Conservation (phyloP, 768 basidiomycete species). For the Hygrocybe punicea region DNA sequence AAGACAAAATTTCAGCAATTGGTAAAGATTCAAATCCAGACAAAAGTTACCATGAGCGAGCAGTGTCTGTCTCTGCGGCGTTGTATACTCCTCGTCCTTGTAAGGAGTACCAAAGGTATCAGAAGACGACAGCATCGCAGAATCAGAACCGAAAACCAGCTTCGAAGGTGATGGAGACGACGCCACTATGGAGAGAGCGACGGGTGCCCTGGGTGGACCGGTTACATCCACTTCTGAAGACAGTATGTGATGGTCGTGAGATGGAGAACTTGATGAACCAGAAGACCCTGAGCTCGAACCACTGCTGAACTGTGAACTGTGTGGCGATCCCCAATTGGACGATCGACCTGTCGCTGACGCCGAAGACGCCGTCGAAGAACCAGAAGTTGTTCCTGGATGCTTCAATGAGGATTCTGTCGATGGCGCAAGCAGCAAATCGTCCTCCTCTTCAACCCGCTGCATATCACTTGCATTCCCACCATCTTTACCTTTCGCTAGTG, state of each 20-base stretch:
- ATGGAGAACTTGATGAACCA: constrained; percentile 39
- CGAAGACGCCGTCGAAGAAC: constrained; percentile 2
- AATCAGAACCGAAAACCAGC: constrained; percentile 18
- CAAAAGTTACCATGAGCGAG: constrained; percentile 29
- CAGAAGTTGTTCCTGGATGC: not conserved
- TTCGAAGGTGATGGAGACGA: constrained; percentile 29
- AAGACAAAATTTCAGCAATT: too few species aligned
- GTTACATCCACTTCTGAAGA: constrained; percentile 11
- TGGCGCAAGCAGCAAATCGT: not conserved
- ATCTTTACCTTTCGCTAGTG: constrained; percentile 14
- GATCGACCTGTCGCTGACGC: constrained; percentile 3
- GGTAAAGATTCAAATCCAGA: too few species aligned
- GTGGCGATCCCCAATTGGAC: constrained; percentile 43
- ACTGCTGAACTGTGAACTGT: constrained; percentile 47
- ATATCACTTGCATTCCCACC: constrained; percentile 9
- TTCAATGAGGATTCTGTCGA: not conserved
- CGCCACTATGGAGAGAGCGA: constrained; percentile 8
- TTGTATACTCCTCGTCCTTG: constrained; percentile 19
- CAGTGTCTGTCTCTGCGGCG: constrained; percentile 30
- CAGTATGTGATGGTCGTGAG: constrained; percentile 42
- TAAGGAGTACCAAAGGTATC: constrained; percentile 40
- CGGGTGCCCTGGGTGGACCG: not conserved
- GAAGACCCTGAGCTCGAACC: constrained; percentile 35
- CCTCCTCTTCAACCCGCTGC: constrained; percentile 11
- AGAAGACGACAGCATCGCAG: constrained; percentile 25